A percentile compares a stretch with the other conserved stretches of the same genome.
Conservation (phyloP, 2,329 filamentous ascomycete species). For the Aureobasidium sp. region DNA sequence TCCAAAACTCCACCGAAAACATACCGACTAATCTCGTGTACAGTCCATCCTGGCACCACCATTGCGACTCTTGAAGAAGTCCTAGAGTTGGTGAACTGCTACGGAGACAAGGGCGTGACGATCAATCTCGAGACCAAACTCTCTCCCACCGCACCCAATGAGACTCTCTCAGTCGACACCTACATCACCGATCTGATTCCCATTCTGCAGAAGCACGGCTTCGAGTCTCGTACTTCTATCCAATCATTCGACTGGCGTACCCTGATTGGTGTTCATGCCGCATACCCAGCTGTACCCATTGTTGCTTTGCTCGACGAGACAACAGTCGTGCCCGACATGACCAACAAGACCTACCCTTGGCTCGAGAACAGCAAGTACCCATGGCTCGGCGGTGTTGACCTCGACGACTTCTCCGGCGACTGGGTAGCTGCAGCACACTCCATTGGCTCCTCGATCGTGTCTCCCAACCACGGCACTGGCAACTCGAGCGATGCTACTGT, state of each 20-base stretch:
- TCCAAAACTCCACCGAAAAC: background rate
- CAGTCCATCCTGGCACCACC: background rate
- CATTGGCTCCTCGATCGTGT: background rate
- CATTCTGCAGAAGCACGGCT: background rate
- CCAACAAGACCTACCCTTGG: background rate
- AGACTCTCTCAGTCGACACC: background rate
- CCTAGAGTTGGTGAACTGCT: background rate
- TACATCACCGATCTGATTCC: background rate
- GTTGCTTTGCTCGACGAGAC: background rate
- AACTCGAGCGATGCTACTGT: background rate
- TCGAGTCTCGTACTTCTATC: background rate
- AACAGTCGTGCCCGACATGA: background rate
- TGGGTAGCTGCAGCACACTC: background rate
- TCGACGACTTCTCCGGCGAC: background rate
- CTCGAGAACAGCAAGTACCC: background rate
- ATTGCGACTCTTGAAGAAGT: background rate
- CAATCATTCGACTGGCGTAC: slow-evolving; percentile 1
- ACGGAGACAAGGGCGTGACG: background rate
- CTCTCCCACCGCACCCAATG: background rate
- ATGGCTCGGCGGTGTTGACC: background rate
- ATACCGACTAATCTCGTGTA: no score
- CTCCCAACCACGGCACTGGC: background rate
- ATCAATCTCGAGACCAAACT: background rate
- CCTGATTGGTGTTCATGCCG: background rate
- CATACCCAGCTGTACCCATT: background rate